Evolutionary conservation across 1,284 basidiomycete genomes (phyloP).

Genomic region (Irpex rosettiformis): DNA sequence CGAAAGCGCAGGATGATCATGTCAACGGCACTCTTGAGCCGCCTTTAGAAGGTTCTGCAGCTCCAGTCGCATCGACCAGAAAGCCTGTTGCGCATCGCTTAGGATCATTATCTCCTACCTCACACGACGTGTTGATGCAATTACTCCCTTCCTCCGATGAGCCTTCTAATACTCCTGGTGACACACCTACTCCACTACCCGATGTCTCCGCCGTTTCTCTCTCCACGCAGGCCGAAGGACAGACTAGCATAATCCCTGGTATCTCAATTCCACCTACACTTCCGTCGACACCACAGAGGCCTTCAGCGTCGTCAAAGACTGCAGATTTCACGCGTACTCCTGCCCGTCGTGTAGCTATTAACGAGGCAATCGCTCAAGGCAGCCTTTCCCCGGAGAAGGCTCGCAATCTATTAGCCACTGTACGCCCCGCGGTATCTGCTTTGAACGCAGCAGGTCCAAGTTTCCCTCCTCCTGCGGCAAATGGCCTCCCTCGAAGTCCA

Average conservation of each 20-base stretch:
- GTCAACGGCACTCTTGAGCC: constrained; percentile 2
- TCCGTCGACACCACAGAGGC: constrained; percentile 8
- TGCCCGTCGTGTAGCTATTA: constrained; percentile 56
- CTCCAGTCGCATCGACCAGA: neutral
- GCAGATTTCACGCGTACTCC: constrained; percentile 48
- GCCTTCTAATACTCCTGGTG: neutral
- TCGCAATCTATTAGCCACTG: neutral
- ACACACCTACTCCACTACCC: neutral
- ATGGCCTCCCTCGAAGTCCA: constrained; percentile 45
- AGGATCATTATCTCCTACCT: constrained; percentile 35
- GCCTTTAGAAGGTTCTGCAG: neutral
- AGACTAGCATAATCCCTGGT: neutral
- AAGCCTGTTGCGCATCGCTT: constrained; percentile 13
- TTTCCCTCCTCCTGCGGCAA: constrained; percentile 33
- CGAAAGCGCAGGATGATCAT: neutral
- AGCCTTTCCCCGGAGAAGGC: constrained; percentile 45
- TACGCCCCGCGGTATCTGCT: neutral
- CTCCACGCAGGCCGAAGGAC: neutral
- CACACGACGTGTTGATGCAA: constrained; percentile 30
- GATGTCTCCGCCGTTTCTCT: neutral
- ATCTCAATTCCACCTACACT: constrained; percentile 5
- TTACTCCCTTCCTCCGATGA: constrained; percentile 17
- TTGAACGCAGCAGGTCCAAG: constrained; percentile 22
- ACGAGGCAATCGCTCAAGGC: constrained; percentile 45
- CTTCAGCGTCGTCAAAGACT: constrained; percentile 7